phyloP scores from a whole-genome alignment of 192 early-diverging fungal species.

The Backusella luteola region DNA sequence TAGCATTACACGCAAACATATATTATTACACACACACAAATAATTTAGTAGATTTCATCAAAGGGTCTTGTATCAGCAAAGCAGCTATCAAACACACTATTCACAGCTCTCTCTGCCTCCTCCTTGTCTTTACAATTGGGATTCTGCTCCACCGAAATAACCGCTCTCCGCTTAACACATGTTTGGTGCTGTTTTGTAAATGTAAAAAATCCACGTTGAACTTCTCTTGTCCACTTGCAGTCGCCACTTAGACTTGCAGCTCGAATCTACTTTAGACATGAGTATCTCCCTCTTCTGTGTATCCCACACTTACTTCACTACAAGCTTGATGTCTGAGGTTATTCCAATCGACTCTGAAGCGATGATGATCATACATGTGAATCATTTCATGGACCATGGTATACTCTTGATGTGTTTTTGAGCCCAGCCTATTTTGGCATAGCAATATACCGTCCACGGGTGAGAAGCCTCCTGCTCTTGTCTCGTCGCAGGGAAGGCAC shows the following conservation, averaged over 20 bases:
- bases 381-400: constrained; percentile 95
- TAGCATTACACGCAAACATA: not conserved
- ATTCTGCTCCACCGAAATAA: constrained; percentile 73
- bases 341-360: constrained; percentile 71
- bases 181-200: constrained; percentile 81
- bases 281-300: not conserved
- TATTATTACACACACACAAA: not conserved
- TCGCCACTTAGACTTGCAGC: constrained; percentile 81
- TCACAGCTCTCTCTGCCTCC: constrained; percentile 85
- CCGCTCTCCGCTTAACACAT: constrained; percentile 87
- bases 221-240: constrained; percentile 69
- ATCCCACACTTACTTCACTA: constrained; percentile 51
- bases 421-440: constrained; percentile 80
- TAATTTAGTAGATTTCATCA: constrained; percentile 83
- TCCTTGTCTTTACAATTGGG: constrained; percentile 69
- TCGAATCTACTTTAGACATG: constrained; percentile 46
- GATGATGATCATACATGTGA: constrained; percentile 78
- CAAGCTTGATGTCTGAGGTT: constrained; percentile 80
- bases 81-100: constrained; percentile 86
- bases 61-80: constrained; percentile 95
- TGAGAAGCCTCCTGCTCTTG: constrained; percentile 85
- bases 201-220: constrained; percentile 61
- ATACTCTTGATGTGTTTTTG: constrained; percentile 84
- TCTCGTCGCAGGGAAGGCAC: constrained; percentile 82
- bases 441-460: constrained; percentile 78